Evolutionary conservation across 257 asterid genomes (phyloP).

Genomic region (Mitragyna speciosa): DNA sequence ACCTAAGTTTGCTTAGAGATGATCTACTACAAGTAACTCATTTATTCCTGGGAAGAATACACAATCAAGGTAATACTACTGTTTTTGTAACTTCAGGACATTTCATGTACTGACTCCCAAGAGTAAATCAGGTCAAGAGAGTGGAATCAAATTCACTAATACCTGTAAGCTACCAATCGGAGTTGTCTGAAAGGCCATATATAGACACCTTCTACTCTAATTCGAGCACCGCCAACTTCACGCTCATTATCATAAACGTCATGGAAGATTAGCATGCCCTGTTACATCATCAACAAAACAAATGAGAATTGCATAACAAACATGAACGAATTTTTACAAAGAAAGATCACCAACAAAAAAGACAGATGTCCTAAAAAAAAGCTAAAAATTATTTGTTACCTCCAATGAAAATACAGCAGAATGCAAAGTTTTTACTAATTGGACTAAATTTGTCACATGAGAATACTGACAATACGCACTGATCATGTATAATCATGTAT

Average conservation of each 20-base stretch:
- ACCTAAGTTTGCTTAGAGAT: no score
- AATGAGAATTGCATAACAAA: conserved; percentile 23
- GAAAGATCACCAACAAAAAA: neutral
- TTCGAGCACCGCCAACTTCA: conserved; percentile 74
- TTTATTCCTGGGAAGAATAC: no score
- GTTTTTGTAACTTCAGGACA: no score
- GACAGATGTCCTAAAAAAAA: conserved; percentile 6
- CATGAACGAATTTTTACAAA: conserved; percentile 17
- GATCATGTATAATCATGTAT: neutral
- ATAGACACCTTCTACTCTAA: conserved; percentile 93
- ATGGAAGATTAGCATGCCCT: conserved; percentile 94
- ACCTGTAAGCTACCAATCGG: conserved; percentile 94
- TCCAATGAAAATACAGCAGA: neutral
- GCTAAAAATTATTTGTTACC: neutral
- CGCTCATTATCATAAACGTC: conserved; percentile 80
- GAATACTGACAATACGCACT: neutral
- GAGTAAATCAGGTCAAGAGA: neutral
- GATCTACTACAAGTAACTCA: no score
- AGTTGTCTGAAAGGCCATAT: conserved; percentile 99
- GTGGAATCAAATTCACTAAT: conserved; percentile 4
- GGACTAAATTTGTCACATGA: neutral
- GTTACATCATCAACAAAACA: conserved; percentile 15
- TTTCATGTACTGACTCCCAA: neutral
- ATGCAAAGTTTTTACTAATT: neutral
- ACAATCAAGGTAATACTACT: no score